Base-by-base conservation (phyloP, 768 basidiomycete species). In the Auriscalpium microsporum region DNA sequence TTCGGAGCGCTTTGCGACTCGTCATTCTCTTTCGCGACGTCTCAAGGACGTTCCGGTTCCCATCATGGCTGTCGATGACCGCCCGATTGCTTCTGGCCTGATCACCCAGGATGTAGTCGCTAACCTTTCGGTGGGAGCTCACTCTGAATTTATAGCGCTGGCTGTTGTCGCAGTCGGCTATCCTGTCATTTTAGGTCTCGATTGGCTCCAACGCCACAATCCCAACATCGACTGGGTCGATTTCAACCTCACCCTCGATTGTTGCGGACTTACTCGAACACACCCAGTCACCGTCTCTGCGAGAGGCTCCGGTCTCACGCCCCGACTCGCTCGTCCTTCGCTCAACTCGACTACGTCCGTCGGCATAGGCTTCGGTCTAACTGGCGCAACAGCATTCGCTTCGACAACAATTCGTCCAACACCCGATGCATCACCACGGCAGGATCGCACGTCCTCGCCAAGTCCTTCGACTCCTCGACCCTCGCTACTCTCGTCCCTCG, bases 71-170 rank as follows among this genome's bases (percentile, higher is more conserved):
- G 67, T 74, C 33, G 71, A 75, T 54, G 62, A 74, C 56, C 62
- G 67, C 46, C 73, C 71, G 13, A 69, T 75, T 36, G 64, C 69
- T 19, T 73, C 70, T 48, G 75, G 75, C 5, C 61, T 73, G 11
- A 65, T 75, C 45, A 73, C 72, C 47, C 69, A 73, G 36, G 69
- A 73, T 52, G 62, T 74, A 33, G 56, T 74, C 7, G 55, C 69
- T 14, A 42, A 61, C 3, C 47, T 77, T 6, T 49, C 52, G 2
- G 57, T 72, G 47, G 51, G 61, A 17, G 40, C 63, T 45, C 72
- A 69, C 50, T 52, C 56, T 2, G 72, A 75, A 61, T 55, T 44
- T 19, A 51, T 69, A 44, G 34, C 60, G 17, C 62, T 75, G 1
- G 63, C 52, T 47, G 62, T 74, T 13, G 66, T 74, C 28, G 62